Percentiles rank a stretch among this genome's conserved stretches.
Conservation (phyloP, 225 moss, liverwort and hornwort species). For the Physcomitrium patens region DNA sequence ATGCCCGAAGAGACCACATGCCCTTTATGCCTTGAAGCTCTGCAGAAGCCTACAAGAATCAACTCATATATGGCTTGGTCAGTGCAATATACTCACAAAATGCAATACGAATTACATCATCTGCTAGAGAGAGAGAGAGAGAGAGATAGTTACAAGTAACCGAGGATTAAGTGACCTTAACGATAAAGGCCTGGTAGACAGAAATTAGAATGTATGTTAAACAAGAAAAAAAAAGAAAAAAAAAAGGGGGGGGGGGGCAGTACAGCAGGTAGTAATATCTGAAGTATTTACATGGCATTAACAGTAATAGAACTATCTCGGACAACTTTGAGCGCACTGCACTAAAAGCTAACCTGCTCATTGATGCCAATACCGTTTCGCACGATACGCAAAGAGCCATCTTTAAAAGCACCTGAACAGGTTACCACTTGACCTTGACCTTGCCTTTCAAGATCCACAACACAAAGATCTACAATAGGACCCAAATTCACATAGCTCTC, state of each 20-base stretch:
- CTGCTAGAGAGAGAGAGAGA: not conserved
- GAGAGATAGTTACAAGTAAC: not conserved
- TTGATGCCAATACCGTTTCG: slow-evolving; percentile 91
- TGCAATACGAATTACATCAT: too few relatives aligned
- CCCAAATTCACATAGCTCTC: slow-evolving; percentile 85
- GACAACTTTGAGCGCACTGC: slow-evolving; percentile 13
- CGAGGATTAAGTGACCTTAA: not conserved
- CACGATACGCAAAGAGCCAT: slow-evolving; percentile 81
- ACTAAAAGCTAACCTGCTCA: slow-evolving; percentile 60
- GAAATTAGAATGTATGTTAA: not conserved
- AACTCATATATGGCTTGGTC: slow-evolving; percentile 19
- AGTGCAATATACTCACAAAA: slow-evolving; percentile 15
- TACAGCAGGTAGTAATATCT: not conserved
- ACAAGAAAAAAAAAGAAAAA: not conserved
- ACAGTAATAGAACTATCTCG: not conserved
- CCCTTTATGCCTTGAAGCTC: slow-evolving; percentile 91
- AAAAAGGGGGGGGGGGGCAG: too few relatives aligned
- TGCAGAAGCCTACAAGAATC: slow-evolving; percentile 67
- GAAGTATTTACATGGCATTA: not conserved
- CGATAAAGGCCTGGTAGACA: not conserved
- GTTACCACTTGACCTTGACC: slow-evolving; percentile 93
- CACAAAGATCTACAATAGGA: slow-evolving; percentile 85
- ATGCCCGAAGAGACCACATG: slow-evolving; percentile 89
- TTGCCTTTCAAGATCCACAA: slow-evolving; percentile 86
- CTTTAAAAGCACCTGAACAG: slow-evolving; percentile 89